Conservation (phyloP, 73 alveolate species). For the Durusdinium trenchii region DNA sequence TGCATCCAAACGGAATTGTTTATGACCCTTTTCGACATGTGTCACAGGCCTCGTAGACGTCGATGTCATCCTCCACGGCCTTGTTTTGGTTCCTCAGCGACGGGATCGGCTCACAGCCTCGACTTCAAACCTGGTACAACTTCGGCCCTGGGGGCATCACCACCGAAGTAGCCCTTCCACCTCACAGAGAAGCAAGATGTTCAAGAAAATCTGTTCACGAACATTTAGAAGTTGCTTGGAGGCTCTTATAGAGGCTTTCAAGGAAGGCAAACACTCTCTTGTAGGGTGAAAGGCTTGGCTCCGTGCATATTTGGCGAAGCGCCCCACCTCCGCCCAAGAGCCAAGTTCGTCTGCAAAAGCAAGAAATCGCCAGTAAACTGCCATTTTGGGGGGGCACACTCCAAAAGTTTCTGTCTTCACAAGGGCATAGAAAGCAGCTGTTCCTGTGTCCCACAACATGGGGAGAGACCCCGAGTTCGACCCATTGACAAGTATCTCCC, state of each 20-base stretch:
- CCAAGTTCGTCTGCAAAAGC: no score
- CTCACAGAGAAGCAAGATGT: not conserved
- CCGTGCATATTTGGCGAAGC: constrained; percentile 60
- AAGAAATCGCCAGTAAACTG: no score
- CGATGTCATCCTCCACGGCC: not conserved
- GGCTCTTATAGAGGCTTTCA: not conserved
- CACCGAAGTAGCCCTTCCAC: constrained; percentile 85
- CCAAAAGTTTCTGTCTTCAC: no score
- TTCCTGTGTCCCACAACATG: no score
- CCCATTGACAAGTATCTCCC: no score
- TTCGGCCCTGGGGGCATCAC: not conserved
- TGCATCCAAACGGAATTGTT: no score
- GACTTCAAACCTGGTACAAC: not conserved
- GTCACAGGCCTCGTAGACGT: no score
- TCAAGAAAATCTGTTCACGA: not conserved
- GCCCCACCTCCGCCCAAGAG: constrained; percentile 90
- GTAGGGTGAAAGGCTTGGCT: no score
- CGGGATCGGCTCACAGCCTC: not conserved
- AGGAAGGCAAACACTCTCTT: not conserved
- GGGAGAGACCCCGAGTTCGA: no score
- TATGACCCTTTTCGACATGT: no score
- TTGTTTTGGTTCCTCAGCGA: constrained; percentile 41
- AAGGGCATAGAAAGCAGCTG: no score
- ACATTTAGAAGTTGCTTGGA: not conserved
- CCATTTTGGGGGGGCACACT: no score